Percentiles rank a stretch among this genome's conserved stretches.
phyloP scores from a whole-genome alignment of 208 protist genomes.

The Phytomonas francai region DNA sequence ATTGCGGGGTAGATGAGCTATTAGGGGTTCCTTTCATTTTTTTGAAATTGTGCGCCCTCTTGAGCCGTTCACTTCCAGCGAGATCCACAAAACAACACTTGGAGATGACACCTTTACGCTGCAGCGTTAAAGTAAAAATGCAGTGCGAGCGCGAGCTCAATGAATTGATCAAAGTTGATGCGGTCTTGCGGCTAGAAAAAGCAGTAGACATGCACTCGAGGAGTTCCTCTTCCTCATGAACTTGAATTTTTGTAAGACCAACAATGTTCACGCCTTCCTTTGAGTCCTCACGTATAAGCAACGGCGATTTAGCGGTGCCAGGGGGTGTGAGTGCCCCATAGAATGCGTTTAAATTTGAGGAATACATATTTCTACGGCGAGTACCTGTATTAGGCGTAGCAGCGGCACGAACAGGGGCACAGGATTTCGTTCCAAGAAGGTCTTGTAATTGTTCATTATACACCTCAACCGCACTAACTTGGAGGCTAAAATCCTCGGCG shows the following conservation, averaged over 20 bases:
- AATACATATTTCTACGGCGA: neutral
- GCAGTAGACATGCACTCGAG: slow-evolving; percentile 68
- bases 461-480: slow-evolving; percentile 87
- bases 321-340: slow-evolving; percentile 2
- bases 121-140: slow-evolving; percentile 86
- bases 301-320: slow-evolving; percentile 1
- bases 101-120: slow-evolving; percentile 36
- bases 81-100: slow-evolving; percentile 92
- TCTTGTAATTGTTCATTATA: slow-evolving; percentile 93
- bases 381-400: no score
- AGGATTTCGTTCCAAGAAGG: slow-evolving; percentile 33
- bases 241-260: slow-evolving; percentile 59
- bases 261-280: slow-evolving; percentile 74
- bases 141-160: slow-evolving; percentile 90
- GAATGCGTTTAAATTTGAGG: slow-evolving; percentile 1
- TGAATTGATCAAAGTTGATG: slow-evolving; percentile 90
- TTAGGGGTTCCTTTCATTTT: neutral
- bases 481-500: slow-evolving; percentile 16
- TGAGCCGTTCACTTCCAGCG: slow-evolving; percentile 90
- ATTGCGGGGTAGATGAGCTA: neutral
- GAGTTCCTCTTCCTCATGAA: slow-evolving; percentile 63
- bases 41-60: slow-evolving; percentile 36
- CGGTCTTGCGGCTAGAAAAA: slow-evolving; percentile 84
- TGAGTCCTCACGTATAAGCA: slow-evolving; percentile 84
- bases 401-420: neutral